Evolutionary conservation across 352 stramenopile species (phyloP), one percentile per base, ranked within the genome.

Genomic region (Halophytophthora polymorphica): DNA sequence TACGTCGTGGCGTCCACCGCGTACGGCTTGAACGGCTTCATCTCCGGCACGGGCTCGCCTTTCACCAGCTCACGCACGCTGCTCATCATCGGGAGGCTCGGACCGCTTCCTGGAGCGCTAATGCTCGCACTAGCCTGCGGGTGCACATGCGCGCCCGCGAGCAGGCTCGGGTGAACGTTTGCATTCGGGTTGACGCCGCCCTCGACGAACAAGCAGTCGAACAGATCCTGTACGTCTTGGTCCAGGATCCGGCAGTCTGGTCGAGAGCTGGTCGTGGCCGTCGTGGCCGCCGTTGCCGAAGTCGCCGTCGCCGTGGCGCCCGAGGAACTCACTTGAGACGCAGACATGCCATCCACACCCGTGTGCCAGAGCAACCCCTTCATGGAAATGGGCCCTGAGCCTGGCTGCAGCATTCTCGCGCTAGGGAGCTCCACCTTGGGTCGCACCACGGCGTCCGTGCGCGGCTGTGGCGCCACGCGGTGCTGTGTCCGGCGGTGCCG

Each of bases 401-500:
- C 55, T 0, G 55, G 64, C 12, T 0, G 34, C 43, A 8, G 15
- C 28, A 2, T 58, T 53, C 15, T 56, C 55, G 0, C 58, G 51
- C 39, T 45, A 19, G 1, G 39, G 1, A 5, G 47, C 40, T 34
- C 43, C 40, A 10, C 36, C 10, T 6, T 29, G 38, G 6, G 47
- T 37, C 3, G 50, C 28, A 21, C 22, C 46, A 1, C 19, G 2
- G 18, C 66, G 51, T n/a, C 50, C 42, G 2, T 22, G 42, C 11
- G 54, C 42, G 17, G 58, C 48, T n/a, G 15, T 22, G 64, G 64
- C 2, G 56, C 56, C 0, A 54, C 57, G 3, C 64, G 69, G 56
- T 86, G 74, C 52, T 86, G 72, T 21, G 71, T 77, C 13, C 77
- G 77, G 18, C 79, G 73, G 42, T 87, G 76, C 15, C 76, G 69